Conservation (phyloP, 345 rosid genomes). For the Psidium guajava region DNA sequence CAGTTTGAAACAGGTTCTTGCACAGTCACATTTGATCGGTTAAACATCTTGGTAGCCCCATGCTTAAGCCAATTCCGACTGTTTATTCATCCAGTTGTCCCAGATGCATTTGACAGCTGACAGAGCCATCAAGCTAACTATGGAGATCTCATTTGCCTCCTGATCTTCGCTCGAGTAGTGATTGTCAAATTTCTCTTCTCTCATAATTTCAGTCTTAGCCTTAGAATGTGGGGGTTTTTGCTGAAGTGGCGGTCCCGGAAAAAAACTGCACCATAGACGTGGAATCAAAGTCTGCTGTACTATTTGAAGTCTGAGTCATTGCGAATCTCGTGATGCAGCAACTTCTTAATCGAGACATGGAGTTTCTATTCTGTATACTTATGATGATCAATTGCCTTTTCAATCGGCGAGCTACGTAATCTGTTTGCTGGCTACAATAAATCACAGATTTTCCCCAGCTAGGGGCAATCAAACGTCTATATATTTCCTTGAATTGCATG, state of each 20-base stretch:
- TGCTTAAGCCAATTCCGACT: neutral
- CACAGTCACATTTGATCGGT: neutral
- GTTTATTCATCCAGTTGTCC: conserved; percentile 17
- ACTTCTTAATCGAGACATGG: neutral
- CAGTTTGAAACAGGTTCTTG: conserved; percentile 2
- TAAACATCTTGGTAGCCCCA: neutral
- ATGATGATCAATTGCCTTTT: too few relatives aligned
- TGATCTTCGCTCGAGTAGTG: neutral
- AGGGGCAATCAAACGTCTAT: too few relatives aligned
- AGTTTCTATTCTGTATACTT: too few relatives aligned
- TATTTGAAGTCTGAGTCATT: neutral
- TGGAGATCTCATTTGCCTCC: conserved; percentile 2
- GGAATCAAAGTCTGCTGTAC: neutral
- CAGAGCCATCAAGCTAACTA: conserved; percentile 8
- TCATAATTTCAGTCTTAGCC: too few relatives aligned
- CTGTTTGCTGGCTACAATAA: too few relatives aligned
- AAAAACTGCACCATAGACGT: too few relatives aligned
- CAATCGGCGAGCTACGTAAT: too few relatives aligned
- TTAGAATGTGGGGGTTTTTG: too few relatives aligned
- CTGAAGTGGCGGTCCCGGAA: too few relatives aligned
- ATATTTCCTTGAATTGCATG: too few relatives aligned
- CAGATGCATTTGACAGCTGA: conserved; percentile 13
- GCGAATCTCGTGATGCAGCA: neutral
- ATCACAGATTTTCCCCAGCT: too few relatives aligned
- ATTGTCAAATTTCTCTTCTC: neutral